These are phyloP conservation scores for Yarrowia deformans DNA, from an alignment of 805 yeast genomes.

Conservation along the genomic window DNA sequence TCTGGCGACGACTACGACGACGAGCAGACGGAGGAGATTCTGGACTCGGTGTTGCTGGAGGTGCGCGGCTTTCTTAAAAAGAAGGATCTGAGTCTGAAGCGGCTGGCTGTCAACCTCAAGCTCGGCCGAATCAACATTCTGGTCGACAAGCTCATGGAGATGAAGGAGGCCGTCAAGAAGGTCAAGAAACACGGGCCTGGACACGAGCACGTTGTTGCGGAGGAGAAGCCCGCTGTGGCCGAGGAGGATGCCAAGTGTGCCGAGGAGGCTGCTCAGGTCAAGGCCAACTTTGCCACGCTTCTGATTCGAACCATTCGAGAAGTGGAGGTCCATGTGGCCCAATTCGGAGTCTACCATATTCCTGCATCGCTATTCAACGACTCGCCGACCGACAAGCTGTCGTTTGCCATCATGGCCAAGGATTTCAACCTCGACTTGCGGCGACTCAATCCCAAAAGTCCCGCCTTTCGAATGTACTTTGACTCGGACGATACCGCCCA, in stretches of 20 bases:
- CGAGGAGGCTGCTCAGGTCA: slow-evolving; percentile 40
- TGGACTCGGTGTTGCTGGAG: slow-evolving; percentile 48
- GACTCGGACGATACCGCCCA: slow-evolving; percentile 51
- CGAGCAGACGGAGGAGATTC: slow-evolving; percentile 47
- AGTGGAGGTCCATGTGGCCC: slow-evolving; percentile 50
- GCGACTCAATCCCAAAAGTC: slow-evolving; percentile 52
- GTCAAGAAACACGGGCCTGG: slow-evolving; percentile 11
- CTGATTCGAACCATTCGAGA: slow-evolving; percentile 51
- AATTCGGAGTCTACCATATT: slow-evolving; percentile 48
- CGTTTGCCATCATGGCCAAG: slow-evolving; percentile 48
- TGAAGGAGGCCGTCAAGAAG: slow-evolving; percentile 42
- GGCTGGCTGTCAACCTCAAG: slow-evolving; percentile 47
- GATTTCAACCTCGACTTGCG: slow-evolving; percentile 52
- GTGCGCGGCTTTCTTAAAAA: slow-evolving; percentile 49
- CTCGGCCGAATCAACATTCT: slow-evolving; percentile 47
- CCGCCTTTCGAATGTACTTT: slow-evolving; percentile 53
- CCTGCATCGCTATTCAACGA: slow-evolving; percentile 42
- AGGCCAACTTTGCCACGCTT: slow-evolving; percentile 46
- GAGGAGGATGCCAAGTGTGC: background rate
- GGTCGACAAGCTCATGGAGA: slow-evolving; percentile 43
- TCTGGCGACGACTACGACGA: slow-evolving; percentile 47
- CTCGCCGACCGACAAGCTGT: slow-evolving; percentile 39
- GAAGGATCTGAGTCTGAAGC: slow-evolving; percentile 48
- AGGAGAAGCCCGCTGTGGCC: background rate
- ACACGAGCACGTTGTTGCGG: background rate